These are phyloP conservation scores for Massariosphaeria phaeospora DNA, from an alignment of 495 filamentous ascomycete genomes.

Conservation along the genomic window DNA sequence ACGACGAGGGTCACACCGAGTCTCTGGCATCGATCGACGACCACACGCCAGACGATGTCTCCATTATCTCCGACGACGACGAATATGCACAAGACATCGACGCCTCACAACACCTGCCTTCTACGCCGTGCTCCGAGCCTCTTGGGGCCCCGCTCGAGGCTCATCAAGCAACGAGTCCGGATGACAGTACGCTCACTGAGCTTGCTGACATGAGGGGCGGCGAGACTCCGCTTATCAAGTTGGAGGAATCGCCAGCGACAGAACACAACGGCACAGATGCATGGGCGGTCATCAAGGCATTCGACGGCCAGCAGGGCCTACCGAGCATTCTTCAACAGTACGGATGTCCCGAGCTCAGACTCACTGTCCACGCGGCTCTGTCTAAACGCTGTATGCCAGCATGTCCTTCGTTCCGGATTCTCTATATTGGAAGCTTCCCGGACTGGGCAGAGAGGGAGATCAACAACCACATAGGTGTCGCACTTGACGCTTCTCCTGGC, in stretches of 20 bases:
- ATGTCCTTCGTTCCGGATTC: conserved; percentile 17
- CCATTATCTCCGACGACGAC: conserved; percentile 23
- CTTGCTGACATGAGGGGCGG: conserved; percentile 14
- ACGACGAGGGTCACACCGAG: conserved; percentile 33
- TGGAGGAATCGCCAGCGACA: conserved; percentile 8
- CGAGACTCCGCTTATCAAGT: conserved; percentile 1
- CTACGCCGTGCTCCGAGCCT: not conserved
- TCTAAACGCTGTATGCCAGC: conserved; percentile 11
- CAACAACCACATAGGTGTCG: conserved; percentile 22
- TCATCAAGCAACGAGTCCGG: not conserved
- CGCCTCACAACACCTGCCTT: conserved; percentile 2
- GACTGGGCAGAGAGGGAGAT: conserved; percentile 23
- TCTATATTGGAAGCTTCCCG: conserved; percentile 26
- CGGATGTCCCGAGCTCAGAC: conserved; percentile 9
- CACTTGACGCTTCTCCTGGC: conserved; percentile 17
- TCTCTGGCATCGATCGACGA: conserved; percentile 33
- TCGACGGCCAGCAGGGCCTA: conserved; percentile 5
- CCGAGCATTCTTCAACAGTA: conserved; percentile 12
- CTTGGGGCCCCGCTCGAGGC: not conserved
- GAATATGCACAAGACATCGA: conserved; percentile 21
- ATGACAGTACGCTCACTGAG: conserved; percentile 17
- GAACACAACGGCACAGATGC: conserved; percentile 2
- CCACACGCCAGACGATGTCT: conserved; percentile 35
- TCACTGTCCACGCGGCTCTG: conserved; percentile 20
- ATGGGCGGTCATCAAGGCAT: conserved; percentile 7